phyloP scores from a whole-genome alignment of 2,329 filamentous ascomycete species.

The Lachnellula cervina region DNA sequence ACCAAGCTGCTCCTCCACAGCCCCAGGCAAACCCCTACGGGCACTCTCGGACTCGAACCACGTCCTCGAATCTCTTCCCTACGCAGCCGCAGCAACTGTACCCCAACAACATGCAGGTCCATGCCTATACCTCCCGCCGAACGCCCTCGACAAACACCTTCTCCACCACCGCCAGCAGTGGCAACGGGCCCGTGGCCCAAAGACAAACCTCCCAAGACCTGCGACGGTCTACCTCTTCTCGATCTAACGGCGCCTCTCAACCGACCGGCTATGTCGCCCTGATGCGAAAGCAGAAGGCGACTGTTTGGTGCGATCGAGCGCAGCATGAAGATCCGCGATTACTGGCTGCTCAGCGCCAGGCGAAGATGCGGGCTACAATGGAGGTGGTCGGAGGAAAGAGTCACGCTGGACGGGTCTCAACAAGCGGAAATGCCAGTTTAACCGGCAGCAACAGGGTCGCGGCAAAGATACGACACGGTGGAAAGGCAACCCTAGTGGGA shows the following conservation, averaged over 20 bases:
- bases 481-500: conserved; percentile 69
- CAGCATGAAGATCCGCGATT: conserved; percentile 88
- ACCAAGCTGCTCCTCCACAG: conserved; percentile 17
- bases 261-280: conserved; percentile 85
- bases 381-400: conserved; percentile 65
- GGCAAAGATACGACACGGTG: conserved; percentile 84
- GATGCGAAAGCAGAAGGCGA: conserved; percentile 95
- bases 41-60: conserved; percentile 35
- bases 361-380: conserved; percentile 78
- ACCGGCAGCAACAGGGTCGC: conserved; percentile 52
- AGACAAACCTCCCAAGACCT: conserved; percentile 56
- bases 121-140: conserved; percentile 40
- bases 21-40: conserved; percentile 13
- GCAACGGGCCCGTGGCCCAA: conserved; percentile 43
- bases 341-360: conserved; percentile 75
- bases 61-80: conserved; percentile 32
- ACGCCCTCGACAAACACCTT: conserved; percentile 66
- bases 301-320: conserved; percentile 94
- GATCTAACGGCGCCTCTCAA: conserved; percentile 52
- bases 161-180: conserved; percentile 59
- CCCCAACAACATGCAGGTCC: conserved; percentile 27
- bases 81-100: conserved; percentile 25
- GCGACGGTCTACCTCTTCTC: conserved; percentile 74
- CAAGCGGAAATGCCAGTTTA: conserved; percentile 33
- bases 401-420: conserved; percentile 34